These are phyloP conservation scores for Suillus weaverae DNA, from an alignment of 768 basidiomycete species.

Conservation along the genomic window DNA sequence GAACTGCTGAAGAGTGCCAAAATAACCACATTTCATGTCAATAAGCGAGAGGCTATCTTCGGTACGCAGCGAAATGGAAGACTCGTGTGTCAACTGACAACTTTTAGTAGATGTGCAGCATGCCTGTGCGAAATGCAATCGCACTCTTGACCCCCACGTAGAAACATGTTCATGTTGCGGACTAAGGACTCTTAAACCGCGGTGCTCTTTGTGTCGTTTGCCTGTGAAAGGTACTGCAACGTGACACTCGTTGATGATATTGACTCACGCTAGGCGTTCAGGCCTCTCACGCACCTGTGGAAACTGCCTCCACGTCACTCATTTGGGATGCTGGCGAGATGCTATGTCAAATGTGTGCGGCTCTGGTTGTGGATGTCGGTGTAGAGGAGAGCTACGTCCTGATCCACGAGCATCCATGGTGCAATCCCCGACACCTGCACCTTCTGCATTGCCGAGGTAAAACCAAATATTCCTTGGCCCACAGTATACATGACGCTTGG, in stretches of 20 bases:
- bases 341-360: constrained; percentile 52
- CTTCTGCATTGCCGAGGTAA: neutral
- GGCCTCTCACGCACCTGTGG: constrained; percentile 65
- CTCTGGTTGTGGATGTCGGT: constrained; percentile 69
- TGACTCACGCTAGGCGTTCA: constrained; percentile 22
- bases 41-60: constrained; percentile 39
- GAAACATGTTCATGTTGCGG: constrained; percentile 46
- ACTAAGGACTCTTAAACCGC: constrained; percentile 43
- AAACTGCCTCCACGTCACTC: constrained; percentile 63
- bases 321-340: constrained; percentile 61
- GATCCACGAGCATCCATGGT: neutral
- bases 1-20: constrained; percentile 72
- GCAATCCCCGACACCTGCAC: neutral
- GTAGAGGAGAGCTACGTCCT: constrained; percentile 28
- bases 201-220: constrained; percentile 74
- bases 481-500: neutral
- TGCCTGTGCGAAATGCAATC: constrained; percentile 46
- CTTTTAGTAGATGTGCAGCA: constrained; percentile 45
- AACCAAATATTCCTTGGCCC: neutral
- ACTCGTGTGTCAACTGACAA: constrained; percentile 7
- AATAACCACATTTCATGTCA: constrained; percentile 26
- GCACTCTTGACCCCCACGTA: constrained; percentile 32
- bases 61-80: constrained; percentile 11
- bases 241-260: neutral
- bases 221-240: constrained; percentile 63